Conservation (phyloP, 495 filamentous ascomycete genomes). For the Xylaria telfairii region DNA sequence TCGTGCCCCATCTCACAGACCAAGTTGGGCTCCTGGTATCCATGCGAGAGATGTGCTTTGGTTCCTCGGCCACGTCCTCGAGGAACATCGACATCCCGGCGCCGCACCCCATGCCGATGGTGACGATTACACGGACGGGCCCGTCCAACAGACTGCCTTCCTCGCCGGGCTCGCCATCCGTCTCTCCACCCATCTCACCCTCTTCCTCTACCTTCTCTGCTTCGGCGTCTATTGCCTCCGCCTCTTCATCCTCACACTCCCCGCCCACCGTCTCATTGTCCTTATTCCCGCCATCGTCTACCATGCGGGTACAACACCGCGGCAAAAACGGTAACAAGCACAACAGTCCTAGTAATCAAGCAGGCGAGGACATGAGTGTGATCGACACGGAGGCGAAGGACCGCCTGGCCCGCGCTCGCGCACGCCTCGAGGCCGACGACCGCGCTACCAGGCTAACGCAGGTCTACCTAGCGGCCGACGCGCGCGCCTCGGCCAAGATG, state of each 20-base stretch:
- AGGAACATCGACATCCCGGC: background rate
- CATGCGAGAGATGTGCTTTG: conserved; percentile 34
- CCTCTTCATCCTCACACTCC: conserved; percentile 7
- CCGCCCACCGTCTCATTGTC: background rate
- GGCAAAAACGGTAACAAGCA: background rate
- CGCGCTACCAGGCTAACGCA: conserved; percentile 26
- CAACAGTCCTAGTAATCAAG: background rate
- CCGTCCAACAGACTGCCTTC: background rate
- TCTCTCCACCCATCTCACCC: background rate
- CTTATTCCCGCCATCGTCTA: conserved; percentile 10
- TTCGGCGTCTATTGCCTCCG: background rate
- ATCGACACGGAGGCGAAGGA: background rate
- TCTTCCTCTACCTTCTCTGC: conserved; percentile 14
- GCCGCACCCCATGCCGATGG: conserved; percentile 5
- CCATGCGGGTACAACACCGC: background rate
- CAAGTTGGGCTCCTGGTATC: conserved; percentile 29
- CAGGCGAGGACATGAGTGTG: background rate
- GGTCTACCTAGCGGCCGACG: conserved; percentile 20
- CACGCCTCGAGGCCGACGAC: conserved; percentile 5
- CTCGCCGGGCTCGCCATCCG: background rate
- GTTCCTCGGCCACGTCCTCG: background rate
- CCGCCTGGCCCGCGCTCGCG: background rate
- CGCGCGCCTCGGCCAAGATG: background rate
- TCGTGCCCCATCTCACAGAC: conserved; percentile 34
- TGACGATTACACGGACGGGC: background rate